Evolutionary conservation across 2,329 filamentous ascomycete genomes (phyloP), one percentile per base, ranked within the genome.

Genomic region (Fusarium nelsonii): DNA sequence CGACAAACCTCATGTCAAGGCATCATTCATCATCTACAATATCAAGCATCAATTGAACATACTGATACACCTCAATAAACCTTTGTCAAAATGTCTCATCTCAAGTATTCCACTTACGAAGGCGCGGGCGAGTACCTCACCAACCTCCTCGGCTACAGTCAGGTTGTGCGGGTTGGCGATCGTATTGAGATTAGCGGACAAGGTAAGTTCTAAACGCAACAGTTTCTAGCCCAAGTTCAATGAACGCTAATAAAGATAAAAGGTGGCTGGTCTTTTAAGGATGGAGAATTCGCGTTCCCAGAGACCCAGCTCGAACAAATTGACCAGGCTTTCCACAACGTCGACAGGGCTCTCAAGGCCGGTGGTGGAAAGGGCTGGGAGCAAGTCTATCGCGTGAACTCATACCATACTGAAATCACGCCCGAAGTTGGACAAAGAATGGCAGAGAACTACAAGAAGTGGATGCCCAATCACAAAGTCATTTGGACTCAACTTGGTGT

Each of bases 281-380:
- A 68, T 0, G 60, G 62, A 3, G 46, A 45, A 3, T 32, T 81
- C 78, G 49, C 71, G 74, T 75, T 84, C 45, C 58, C 72, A 55
- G 67, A 66, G 4, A 76, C 81, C 10, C 74, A 83, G 34, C 78
- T 79, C 34, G 77, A 76, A 0, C 77, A 85, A 54, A 82, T 86
- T 48, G 81, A 83, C 52, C 77, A 81, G 63, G 84, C 86, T 0
- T 89, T 89, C 68, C 71, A 73, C 0, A 89, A 89, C 58, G 83
- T 89, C 6, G 84, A 89, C 4, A 71, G 79, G 2, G 77, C 74
- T 8, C 75, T 89, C 2, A 81, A 80, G 49, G 63, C 80, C 3
- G 85, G 84, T 0, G 87, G 87, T 2, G 85, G 84, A 0, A 82
- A 85, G 53, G 85, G 84, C 8, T 87, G 83, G 84, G 71, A 74